Evolutionary conservation across 768 basidiomycete genomes (phyloP).

Genomic region (Trametes cubensis): DNA sequence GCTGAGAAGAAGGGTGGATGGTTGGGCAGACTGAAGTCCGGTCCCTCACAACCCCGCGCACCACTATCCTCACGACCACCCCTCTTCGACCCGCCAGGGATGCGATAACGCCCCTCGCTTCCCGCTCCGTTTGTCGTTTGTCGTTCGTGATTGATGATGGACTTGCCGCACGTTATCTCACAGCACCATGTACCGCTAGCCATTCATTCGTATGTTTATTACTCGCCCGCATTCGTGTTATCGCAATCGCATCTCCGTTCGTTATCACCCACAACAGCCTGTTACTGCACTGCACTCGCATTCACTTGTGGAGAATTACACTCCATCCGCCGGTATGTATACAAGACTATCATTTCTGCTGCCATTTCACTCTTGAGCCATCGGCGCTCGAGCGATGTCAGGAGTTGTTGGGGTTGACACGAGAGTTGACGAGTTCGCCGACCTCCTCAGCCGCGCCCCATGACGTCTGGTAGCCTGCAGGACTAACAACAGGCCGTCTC

Average conservation of each 20-base stretch:
- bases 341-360: neutral
- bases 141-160: neutral
- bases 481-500: slow-evolving; percentile 13
- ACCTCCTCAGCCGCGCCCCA: slow-evolving; percentile 35
- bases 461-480: slow-evolving; percentile 35
- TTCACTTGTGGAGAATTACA: too few species aligned
- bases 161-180: slow-evolving; percentile 13
- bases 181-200: slow-evolving; percentile 18
- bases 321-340: too few species aligned
- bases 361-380: too few species aligned
- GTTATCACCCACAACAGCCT: neutral
- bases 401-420: slow-evolving; percentile 11
- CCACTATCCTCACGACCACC: slow-evolving; percentile 15
- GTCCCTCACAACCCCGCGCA: slow-evolving; percentile 15
- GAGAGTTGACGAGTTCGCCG: slow-evolving; percentile 22
- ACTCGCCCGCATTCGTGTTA: slow-evolving; percentile 5
- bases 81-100: slow-evolving; percentile 15
- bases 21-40: slow-evolving; percentile 70
- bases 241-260: slow-evolving; percentile 12
- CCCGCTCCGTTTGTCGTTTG: neutral
- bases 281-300: too few species aligned
- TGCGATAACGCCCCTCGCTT: slow-evolving; percentile 5
- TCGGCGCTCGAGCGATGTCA: too few species aligned
- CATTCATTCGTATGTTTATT: slow-evolving; percentile 23
- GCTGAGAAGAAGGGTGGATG: slow-evolving; percentile 57